These are phyloP conservation scores for Pyricularia grisea DNA, from an alignment of 2,329 filamentous ascomycete genomes.

Conservation along the genomic window DNA sequence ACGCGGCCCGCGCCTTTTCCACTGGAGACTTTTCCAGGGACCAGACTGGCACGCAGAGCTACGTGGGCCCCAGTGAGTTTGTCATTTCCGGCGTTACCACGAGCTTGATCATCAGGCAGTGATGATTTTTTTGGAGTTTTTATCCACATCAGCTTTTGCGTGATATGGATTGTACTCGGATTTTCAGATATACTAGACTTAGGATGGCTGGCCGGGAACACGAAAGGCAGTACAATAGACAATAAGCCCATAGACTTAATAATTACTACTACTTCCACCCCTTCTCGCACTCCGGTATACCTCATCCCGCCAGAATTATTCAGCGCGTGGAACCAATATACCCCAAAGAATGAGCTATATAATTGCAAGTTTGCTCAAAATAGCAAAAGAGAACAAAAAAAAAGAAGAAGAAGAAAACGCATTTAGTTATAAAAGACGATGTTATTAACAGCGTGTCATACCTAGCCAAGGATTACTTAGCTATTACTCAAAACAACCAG, in stretches of 20 bases:
- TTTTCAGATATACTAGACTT: not conserved
- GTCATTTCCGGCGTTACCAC: conserved; percentile 56
- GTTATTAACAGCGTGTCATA: too few relatives aligned
- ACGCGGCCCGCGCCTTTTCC: not conserved
- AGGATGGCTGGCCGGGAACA: too few relatives aligned
- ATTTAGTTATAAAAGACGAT: too few relatives aligned
- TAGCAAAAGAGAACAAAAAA: too few relatives aligned
- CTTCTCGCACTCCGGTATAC: too few relatives aligned
- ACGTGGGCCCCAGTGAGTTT: conserved; percentile 55
- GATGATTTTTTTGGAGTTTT: not conserved
- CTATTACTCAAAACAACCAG: too few relatives aligned
- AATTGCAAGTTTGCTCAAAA: too few relatives aligned
- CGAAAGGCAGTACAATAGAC: not conserved
- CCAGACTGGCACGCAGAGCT: not conserved
- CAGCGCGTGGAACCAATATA: too few relatives aligned
- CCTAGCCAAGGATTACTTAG: too few relatives aligned
- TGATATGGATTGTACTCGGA: not conserved
- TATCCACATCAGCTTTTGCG: not conserved
- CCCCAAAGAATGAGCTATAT: too few relatives aligned
- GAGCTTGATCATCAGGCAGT: conserved; percentile 1
- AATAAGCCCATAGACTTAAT: not conserved
- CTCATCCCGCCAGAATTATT: too few relatives aligned
- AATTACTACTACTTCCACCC: not conserved
- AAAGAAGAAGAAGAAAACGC: too few relatives aligned
- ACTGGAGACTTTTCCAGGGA: not conserved